Percentiles rank a stretch among this genome's conserved stretches.
phyloP scores from a whole-genome alignment of 345 rosid genomes.

The Odontarrhena argentea region DNA sequence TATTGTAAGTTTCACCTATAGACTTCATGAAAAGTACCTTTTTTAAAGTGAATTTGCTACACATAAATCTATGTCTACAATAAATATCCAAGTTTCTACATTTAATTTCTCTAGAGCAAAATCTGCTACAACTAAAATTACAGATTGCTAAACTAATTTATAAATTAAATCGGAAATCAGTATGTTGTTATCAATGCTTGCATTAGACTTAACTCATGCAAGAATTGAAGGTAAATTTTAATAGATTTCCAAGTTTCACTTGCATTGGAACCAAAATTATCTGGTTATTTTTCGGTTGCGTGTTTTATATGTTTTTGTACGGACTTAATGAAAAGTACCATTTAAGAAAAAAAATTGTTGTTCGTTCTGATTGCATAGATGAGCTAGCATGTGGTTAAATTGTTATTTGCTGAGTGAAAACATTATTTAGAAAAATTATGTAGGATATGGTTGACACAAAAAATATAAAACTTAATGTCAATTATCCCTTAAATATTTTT shows the following conservation, averaged over 20 bases:
- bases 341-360: no score
- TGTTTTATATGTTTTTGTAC: background rate
- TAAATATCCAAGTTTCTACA: no score
- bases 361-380: background rate
- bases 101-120: no score
- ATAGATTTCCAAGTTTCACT: background rate
- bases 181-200: no score
- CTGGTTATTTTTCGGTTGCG: background rate
- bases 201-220: conserved; percentile 44
- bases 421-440: background rate
- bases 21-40: background rate
- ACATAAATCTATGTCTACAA: no score
- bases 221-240: conserved; percentile 63
- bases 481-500: no score
- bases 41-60: background rate
- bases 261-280: background rate
- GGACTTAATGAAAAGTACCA: background rate
- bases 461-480: background rate
- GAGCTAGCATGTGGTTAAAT: background rate
- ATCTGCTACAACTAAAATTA: no score
- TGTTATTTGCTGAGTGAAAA: background rate
- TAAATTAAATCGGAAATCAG: no score
- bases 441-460: no score
- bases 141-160: no score
- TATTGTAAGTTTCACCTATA: background rate